Evolutionary conservation across 352 stramenopile genomes (phyloP).

Genomic region (Phytophthora lateralis): DNA sequence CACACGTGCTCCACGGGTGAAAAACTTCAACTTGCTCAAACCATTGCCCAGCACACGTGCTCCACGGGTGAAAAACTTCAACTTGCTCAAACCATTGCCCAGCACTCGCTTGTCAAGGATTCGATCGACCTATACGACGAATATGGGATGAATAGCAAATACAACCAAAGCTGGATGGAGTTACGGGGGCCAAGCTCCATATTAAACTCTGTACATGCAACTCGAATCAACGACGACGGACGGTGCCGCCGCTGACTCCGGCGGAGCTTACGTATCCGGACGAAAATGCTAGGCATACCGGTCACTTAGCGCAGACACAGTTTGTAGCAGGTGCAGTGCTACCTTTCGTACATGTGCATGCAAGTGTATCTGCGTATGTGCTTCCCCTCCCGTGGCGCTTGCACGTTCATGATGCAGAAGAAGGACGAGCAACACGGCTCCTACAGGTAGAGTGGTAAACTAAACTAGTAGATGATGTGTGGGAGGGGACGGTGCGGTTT

Average conservation of each 20-base stretch:
- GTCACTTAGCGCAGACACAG: background rate
- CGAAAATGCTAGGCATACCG: constrained; percentile 8
- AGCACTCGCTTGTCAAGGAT: background rate
- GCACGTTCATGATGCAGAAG: constrained; percentile 20
- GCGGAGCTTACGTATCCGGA: background rate
- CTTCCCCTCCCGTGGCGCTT: constrained; percentile 10
- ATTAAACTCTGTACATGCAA: constrained; percentile 24
- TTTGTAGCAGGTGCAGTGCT: constrained; percentile 1
- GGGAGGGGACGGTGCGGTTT: constrained; percentile 10
- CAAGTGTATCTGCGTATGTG: constrained; percentile 3
- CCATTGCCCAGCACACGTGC: constrained; percentile 3
- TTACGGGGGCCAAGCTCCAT: constrained; percentile 11
- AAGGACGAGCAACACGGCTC: constrained; percentile 22
- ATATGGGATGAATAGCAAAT: background rate
- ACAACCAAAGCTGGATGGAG: background rate
- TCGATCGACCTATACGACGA: background rate
- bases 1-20: background rate
- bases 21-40: constrained; percentile 23
- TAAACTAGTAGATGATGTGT: constrained; percentile 18
- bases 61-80: constrained; percentile 19
- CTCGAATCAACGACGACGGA: constrained; percentile 1
- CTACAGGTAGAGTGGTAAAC: constrained; percentile 22
- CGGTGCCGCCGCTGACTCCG: background rate
- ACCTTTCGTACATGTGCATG: background rate
- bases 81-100: constrained; percentile 15